Evolutionary conservation across 2,329 filamentous ascomycete genomes (phyloP).

Genomic region (Verticillium albo-atrum): DNA sequence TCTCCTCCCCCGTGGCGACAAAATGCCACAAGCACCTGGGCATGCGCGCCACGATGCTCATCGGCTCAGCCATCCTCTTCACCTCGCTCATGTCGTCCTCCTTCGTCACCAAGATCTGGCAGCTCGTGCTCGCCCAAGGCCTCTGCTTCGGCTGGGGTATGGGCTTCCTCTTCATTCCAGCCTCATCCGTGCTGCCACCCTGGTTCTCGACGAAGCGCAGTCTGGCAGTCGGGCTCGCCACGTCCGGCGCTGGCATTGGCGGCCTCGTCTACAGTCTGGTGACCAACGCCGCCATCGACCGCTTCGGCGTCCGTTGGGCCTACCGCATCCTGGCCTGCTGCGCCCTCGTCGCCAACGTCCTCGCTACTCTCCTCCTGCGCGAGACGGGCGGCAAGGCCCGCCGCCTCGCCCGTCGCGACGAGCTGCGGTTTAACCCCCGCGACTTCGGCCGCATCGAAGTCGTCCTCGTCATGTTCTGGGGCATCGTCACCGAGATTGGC

Average conservation of each 20-base stretch:
- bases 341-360: constrained; percentile 47
- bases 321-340: constrained; percentile 46
- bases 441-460: constrained; percentile 43
- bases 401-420: not conserved
- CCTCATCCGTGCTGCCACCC: constrained; percentile 52
- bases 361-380: constrained; percentile 44
- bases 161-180: constrained; percentile 54
- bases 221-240: constrained; percentile 53
- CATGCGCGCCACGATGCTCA: constrained; percentile 34
- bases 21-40: constrained; percentile 23
- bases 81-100: constrained; percentile 48
- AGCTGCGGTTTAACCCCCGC: constrained; percentile 6
- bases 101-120: constrained; percentile 51
- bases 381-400: not conserved
- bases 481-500: constrained; percentile 58
- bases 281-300: constrained; percentile 44
- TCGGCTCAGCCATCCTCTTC: constrained; percentile 48
- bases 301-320: constrained; percentile 49
- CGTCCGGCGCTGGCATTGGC: constrained; percentile 44
- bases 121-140: constrained; percentile 56
- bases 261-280: constrained; percentile 18
- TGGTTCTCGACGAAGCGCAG: constrained; percentile 55
- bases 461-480: constrained; percentile 53
- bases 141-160: constrained; percentile 57
- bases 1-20: constrained; percentile 34